Evolutionary conservation across 2,329 filamentous ascomycete species (phyloP).

Genomic region (Penicillium sp.): DNA sequence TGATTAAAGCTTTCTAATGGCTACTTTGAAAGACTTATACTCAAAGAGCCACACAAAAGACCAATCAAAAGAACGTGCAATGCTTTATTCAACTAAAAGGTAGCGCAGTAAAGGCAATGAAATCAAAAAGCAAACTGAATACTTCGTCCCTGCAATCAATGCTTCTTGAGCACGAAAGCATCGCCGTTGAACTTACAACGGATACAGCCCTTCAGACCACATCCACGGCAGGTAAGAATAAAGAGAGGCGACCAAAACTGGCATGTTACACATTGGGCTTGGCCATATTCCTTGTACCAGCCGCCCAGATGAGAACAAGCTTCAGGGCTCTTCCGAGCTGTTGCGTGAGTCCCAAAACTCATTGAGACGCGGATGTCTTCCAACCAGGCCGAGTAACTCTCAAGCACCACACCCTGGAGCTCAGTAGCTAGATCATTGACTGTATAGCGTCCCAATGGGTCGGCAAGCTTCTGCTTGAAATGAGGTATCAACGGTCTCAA

Average conservation of each 20-base stretch:
- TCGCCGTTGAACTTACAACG: slow-evolving; percentile 29
- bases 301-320: slow-evolving; percentile 28
- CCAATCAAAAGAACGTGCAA: too few relatives aligned
- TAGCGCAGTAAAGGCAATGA: too few relatives aligned
- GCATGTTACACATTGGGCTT: slow-evolving; percentile 27
- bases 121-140: too few relatives aligned
- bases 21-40: too few relatives aligned
- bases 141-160: background rate
- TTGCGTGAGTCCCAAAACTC: slow-evolving; percentile 12
- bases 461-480: slow-evolving; percentile 28
- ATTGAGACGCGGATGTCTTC: slow-evolving; percentile 22
- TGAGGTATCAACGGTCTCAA: slow-evolving; percentile 25
- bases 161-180: background rate
- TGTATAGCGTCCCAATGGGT: slow-evolving; percentile 24
- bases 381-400: slow-evolving; percentile 29
- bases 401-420: slow-evolving; percentile 30
- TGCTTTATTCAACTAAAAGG: too few relatives aligned
- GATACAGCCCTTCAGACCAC: slow-evolving; percentile 31
- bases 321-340: background rate
- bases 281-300: slow-evolving; percentile 29
- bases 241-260: slow-evolving; percentile 32
- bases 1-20: too few relatives aligned
- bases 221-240: slow-evolving; percentile 30
- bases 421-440: slow-evolving; percentile 27
- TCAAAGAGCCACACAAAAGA: too few relatives aligned